phyloP scores from a whole-genome alignment of 208 protist species.

The Acanthamoeba culbertsoni region DNA sequence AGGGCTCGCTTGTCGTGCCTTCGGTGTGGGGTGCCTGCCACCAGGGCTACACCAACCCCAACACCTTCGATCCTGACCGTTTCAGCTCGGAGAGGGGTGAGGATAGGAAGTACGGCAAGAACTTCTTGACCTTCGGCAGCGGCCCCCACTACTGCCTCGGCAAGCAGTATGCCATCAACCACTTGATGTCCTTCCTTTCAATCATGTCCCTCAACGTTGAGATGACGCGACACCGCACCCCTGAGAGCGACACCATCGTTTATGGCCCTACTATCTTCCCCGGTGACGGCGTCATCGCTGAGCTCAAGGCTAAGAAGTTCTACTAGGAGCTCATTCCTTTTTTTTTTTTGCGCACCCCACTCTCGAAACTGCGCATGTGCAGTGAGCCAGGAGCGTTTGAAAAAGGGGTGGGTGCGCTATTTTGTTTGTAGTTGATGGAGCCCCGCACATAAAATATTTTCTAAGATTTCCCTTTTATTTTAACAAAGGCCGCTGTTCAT shows the following conservation, averaged over 20 bases:
- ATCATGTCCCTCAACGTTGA: conserved; percentile 53
- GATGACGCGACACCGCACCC: conserved; percentile 80
- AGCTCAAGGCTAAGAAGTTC: conserved; percentile 50
- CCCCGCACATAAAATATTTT: too few relatives aligned
- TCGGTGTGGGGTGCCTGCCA: conserved; percentile 89
- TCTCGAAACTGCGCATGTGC: too few relatives aligned
- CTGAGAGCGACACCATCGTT: conserved; percentile 89
- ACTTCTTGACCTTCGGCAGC: conserved; percentile 91
- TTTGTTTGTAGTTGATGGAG: too few relatives aligned
- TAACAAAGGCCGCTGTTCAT: too few relatives aligned
- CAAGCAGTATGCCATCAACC: conserved; percentile 93
- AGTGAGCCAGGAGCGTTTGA: too few relatives aligned
- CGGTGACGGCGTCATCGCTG: conserved; percentile 81
- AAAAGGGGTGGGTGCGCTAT: too few relatives aligned
- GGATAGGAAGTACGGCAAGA: conserved; percentile 88
- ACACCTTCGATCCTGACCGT: conserved; percentile 92
- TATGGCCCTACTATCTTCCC: conserved; percentile 92
- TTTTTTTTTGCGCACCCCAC: background rate
- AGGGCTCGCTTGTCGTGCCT: conserved; percentile 91
- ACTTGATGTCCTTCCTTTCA: conserved; percentile 87
- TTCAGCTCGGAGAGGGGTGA: conserved; percentile 89
- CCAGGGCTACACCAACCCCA: conserved; percentile 89
- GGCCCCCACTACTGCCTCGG: conserved; percentile 92
- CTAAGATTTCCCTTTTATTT: too few relatives aligned
- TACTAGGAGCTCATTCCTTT: background rate